Conservation (phyloP, 164 flowering plant genomes). For the Vitis riparia region DNA sequence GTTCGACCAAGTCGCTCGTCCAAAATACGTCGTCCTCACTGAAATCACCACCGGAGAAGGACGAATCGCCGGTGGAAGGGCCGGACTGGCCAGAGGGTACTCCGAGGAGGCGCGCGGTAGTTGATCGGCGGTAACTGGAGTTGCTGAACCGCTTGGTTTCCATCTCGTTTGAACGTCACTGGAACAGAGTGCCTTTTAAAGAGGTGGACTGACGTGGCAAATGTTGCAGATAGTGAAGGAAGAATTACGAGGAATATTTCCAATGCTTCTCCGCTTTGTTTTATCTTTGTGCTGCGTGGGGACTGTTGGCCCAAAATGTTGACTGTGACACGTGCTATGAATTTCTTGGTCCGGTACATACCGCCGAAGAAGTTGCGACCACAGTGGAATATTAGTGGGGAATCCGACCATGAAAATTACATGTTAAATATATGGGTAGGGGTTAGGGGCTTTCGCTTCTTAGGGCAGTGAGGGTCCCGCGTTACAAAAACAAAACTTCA, state of each 20-base stretch:
- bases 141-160: slow-evolving; percentile 18
- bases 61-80: not conserved
- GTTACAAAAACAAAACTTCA: too few species aligned
- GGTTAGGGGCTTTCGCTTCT: too few species aligned
- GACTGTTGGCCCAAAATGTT: too few species aligned
- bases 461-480: too few species aligned
- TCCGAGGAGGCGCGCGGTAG: slow-evolving; percentile 53
- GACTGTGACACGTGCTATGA: too few species aligned
- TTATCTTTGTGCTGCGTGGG: too few species aligned
- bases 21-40: slow-evolving; percentile 72
- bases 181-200: not conserved
- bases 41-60: slow-evolving; percentile 41
- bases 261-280: too few species aligned
- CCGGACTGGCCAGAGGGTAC: slow-evolving; percentile 23
- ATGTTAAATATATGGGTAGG: too few species aligned
- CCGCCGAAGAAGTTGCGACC: too few species aligned
- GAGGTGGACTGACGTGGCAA: slow-evolving; percentile 21
- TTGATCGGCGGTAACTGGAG: slow-evolving; percentile 38
- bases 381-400: too few species aligned
- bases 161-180: slow-evolving; percentile 18
- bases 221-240: slow-evolving; percentile 14
- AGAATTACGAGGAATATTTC: not conserved
- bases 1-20: slow-evolving; percentile 44
- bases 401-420: too few species aligned
- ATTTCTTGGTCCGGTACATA: too few species aligned